Evolutionary conservation across 148 eudicot genomes (phyloP), one percentile per base, ranked within the genome.

Genomic region (Spergularia marina): DNA sequence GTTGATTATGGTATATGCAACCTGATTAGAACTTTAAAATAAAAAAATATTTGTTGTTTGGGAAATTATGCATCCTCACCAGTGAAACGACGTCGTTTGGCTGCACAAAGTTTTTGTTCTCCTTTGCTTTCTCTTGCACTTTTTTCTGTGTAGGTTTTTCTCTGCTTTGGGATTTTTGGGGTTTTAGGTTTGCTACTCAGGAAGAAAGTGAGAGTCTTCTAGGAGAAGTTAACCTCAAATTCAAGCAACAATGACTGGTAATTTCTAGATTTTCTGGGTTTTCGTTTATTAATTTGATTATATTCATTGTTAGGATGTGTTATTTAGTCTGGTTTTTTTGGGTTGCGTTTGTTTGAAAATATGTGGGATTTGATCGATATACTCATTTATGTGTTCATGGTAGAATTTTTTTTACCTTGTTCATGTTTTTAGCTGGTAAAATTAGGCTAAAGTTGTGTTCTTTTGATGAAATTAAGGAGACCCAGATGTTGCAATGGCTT

Each of bases 181-280:
- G 5, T 39, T 73, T 44, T 15, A 8, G 47, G 47, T 41, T 41
- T 41, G 47, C 47, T 5, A 41, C 47, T 41, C 47, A 10, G 10
- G 51, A 1, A 18, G 64, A 52, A 20, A 56, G 14, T 70, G 69
- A 49, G 25, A 62, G 44, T 17, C 12, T 36, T 41, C 9, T 41
- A 8, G 18, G 60, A 0, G 68, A 61, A 65, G n/a, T 36, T 55
- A 73, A 25, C 66, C 66, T 51, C 18, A 20, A 36, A 14, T 40
- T 62, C 8, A 40, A 75, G 16, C 78, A 80, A 47, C 79, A 76
- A 84, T 84, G 89, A 73, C 89, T 80, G 86, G 87, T 86, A 84
- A 59, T 0, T 17, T 34, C 13, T 53, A 1, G 4, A 49, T 51
- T 53, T 65, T 74, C 12, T 64, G 52, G 56, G 6, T 0, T 25